phyloP scores from a whole-genome alignment of 2,329 filamentous ascomycete species.

The Leptodontidium sp. region DNA sequence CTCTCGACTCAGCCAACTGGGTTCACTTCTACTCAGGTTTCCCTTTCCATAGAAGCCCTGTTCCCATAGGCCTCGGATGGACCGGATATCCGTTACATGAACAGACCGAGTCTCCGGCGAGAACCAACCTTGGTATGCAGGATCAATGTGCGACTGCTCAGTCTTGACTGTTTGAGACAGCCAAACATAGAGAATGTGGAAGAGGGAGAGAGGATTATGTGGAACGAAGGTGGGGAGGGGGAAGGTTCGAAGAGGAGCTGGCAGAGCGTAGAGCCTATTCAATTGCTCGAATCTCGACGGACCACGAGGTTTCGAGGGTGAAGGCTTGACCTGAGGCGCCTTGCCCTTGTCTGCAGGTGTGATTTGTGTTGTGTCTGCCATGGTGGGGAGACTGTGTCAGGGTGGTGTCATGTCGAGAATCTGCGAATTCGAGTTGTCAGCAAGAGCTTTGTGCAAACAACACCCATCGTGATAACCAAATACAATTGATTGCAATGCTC shows the following conservation, averaged over 20 bases:
- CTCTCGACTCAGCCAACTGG: constrained; percentile 88
- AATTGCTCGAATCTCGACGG: constrained; percentile 54
- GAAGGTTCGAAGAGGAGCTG: constrained; percentile 81
- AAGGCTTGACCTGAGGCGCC: constrained; percentile 17
- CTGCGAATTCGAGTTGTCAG: constrained; percentile 30
- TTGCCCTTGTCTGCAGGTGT: constrained; percentile 23
- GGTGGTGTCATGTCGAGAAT: constrained; percentile 40
- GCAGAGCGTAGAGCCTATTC: constrained; percentile 81
- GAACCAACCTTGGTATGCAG: constrained; percentile 78
- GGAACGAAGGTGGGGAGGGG: constrained; percentile 90
- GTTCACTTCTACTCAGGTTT: constrained; percentile 90
- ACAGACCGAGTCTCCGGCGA: constrained; percentile 84
- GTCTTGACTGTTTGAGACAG: constrained; percentile 74
- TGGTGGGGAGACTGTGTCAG: constrained; percentile 37
- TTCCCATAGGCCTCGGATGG: constrained; percentile 88
- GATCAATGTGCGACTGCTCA: constrained; percentile 68
- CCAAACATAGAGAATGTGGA: constrained; percentile 82
- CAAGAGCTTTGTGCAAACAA: constrained; percentile 7
- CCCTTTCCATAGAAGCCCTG: constrained; percentile 98
- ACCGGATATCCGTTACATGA: constrained; percentile 79
- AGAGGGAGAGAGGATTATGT: constrained; percentile 87
- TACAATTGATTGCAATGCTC: constrained; percentile 60
- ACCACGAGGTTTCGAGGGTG: constrained; percentile 33
- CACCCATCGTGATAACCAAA: constrained; percentile 2
- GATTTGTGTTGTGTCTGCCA: constrained; percentile 39